Base-by-base conservation (phyloP, 2,329 filamentous ascomycete genomes). In the Tolypocladium inflatum region DNA sequence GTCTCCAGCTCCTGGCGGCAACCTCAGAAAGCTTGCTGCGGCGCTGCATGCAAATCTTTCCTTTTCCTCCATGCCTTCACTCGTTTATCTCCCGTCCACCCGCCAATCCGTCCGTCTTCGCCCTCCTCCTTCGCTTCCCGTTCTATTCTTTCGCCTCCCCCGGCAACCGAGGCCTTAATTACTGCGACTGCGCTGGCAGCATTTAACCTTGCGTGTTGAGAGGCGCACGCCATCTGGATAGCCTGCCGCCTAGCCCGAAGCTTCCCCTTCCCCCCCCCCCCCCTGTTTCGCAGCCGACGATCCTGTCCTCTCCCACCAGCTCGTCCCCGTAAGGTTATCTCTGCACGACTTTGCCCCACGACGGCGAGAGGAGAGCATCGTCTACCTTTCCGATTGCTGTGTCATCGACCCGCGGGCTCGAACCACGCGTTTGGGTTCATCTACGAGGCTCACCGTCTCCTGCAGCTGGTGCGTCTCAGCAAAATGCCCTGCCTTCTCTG, bases 401-500 rank as follows among this genome's bases (percentile, higher is more conserved):
- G 51, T 45, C 51, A 23, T 39, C 17, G 35, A 21, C n/a, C 42
- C 42, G 37, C 39, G 41, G 35, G 54, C 51, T 30, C 30, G 41
- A 35, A 55, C 35, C 51, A 30, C 56, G 39, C 33, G 30, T 35
- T 48, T 26, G 41, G 33, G n/a, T 23, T 19, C 19, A 37, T 55
- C 33, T 35, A 43, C 54, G 54, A 30, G 30, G 41, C 43, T 38
- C 41, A 33, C 23, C 42, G 21, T 54, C 48, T 41, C 37, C 37
- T 54, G 33, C 51, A 57, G 56, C 51, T 54, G 56, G 56, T 50
- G 41, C 56, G 41, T 57, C 45, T 9, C 45, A 48, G 39, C 54
- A 45, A 37, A 43, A 45, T 39, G 26, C 19, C 54, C 26, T 42
- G 37, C 23, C n/a, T 5, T 11, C 23, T 11, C 5, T 13, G 55